These are phyloP conservation scores for Letharia lupina DNA, from an alignment of 495 filamentous ascomycete genomes.

Conservation along the genomic window DNA sequence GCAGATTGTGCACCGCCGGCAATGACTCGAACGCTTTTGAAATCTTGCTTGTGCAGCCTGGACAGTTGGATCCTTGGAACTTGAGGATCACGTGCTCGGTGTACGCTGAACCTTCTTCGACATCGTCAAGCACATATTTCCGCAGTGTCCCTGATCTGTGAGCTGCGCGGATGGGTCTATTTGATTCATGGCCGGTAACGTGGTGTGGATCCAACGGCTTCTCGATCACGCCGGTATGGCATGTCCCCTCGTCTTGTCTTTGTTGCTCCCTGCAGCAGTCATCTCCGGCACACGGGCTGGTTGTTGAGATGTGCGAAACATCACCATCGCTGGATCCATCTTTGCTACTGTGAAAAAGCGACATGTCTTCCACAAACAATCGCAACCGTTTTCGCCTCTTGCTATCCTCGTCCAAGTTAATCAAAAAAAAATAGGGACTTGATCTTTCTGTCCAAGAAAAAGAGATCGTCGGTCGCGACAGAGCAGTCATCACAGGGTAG, in stretches of 20 bases:
- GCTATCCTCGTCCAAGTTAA: neutral
- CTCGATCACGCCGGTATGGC: neutral
- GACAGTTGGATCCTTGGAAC: slow-evolving; percentile 7
- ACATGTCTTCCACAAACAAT: neutral
- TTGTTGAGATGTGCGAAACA: neutral
- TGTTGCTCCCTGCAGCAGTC: neutral
- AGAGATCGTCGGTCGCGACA: neutral
- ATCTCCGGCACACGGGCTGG: neutral
- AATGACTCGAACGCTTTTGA: slow-evolving; percentile 4
- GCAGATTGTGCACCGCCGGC: slow-evolving; percentile 38
- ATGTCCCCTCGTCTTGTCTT: neutral
- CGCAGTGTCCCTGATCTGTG: neutral
- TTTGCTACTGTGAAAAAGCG: neutral
- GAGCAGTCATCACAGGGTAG: neutral
- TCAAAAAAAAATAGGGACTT: neutral
- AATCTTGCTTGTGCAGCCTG: slow-evolving; percentile 4
- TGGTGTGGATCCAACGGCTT: neutral
- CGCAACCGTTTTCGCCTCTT: neutral
- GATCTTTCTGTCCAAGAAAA: neutral
- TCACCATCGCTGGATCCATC: neutral
- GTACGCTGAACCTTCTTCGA: neutral
- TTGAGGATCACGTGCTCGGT: slow-evolving; percentile 2
- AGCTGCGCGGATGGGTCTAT: neutral
- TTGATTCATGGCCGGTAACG: neutral
- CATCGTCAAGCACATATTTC: neutral